These are phyloP conservation scores for Pilaira anomala DNA, from an alignment of 192 early-diverging fungal species.

Conservation along the genomic window DNA sequence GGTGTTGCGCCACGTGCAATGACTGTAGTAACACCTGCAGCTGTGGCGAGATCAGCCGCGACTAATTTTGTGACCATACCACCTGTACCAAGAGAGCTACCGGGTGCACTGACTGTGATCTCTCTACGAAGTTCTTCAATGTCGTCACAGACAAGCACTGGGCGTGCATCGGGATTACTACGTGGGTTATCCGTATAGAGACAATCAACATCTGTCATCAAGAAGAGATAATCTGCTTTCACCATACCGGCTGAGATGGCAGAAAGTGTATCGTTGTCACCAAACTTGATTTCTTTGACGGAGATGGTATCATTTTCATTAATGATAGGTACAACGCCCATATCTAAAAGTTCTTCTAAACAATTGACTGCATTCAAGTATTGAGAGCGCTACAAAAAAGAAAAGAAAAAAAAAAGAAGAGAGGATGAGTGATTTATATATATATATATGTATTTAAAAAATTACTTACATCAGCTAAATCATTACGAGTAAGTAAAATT, in stretches of 20 bases:
- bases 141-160: constrained; percentile 86
- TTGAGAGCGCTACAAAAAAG: constrained; percentile 71
- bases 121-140: constrained; percentile 71
- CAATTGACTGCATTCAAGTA: constrained; percentile 97
- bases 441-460: background rate
- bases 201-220: constrained; percentile 96
- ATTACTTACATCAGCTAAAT: constrained; percentile 76
- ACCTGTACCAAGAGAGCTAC: constrained; percentile 91
- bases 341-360: constrained; percentile 80
- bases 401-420: background rate
- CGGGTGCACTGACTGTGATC: constrained; percentile 80
- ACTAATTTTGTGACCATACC: constrained; percentile 98
- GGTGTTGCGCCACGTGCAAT: constrained; percentile 81
- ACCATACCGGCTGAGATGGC: constrained; percentile 98
- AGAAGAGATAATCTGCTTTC: constrained; percentile 91
- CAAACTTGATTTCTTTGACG: constrained; percentile 90
- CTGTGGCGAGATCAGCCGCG: constrained; percentile 93
- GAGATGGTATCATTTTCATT: constrained; percentile 98
- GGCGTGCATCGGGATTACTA: constrained; percentile 80
- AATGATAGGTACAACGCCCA: constrained; percentile 93
- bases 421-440: constrained; percentile 3
- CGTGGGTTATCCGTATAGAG: constrained; percentile 96
- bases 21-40: constrained; percentile 87
- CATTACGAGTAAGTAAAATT: constrained; percentile 89
- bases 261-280: constrained; percentile 97